These are phyloP conservation scores for Cyberlindnera petersonii DNA, from an alignment of 805 yeast genomes.

Conservation along the genomic window DNA sequence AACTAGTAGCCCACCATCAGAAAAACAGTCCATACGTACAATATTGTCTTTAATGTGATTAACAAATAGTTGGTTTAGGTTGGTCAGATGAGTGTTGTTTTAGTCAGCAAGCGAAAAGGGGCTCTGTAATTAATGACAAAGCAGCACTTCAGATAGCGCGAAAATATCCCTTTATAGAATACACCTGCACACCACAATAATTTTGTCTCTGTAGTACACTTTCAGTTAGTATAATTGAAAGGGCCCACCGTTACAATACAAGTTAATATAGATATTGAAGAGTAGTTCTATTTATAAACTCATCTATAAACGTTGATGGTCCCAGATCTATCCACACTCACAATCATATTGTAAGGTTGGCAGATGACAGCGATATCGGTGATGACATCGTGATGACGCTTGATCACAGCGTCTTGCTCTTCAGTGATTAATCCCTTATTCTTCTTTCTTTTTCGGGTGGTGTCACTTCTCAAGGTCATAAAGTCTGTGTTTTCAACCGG, in stretches of 20 bases:
- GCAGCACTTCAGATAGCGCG: conserved; percentile 7
- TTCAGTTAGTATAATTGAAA: too few relatives aligned
- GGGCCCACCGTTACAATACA: too few relatives aligned
- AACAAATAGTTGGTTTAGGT: too few relatives aligned
- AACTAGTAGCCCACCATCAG: too few relatives aligned
- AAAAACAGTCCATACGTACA: too few relatives aligned
- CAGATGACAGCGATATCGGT: conserved; percentile 43
- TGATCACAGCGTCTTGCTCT: conserved; percentile 41
- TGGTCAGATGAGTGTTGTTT: background rate
- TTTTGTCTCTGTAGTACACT: background rate
- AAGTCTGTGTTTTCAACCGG: conserved; percentile 9
- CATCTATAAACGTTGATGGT: conserved; percentile 54
- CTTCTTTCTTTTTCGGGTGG: conserved; percentile 17
- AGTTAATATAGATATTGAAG: too few relatives aligned
- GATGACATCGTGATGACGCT: conserved; percentile 49
- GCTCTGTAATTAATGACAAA: conserved; percentile 20
- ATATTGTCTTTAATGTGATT: too few relatives aligned
- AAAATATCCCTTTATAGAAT: background rate
- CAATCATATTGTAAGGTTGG: conserved; percentile 54
- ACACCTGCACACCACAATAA: background rate
- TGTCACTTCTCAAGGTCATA: conserved; percentile 1
- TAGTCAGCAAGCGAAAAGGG: background rate
- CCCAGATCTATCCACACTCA: conserved; percentile 68
- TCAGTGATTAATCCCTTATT: conserved; percentile 35
- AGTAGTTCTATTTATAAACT: too few relatives aligned